Evolutionary conservation across 768 basidiomycete genomes (phyloP).

Genomic region (Suillus decipiens): DNA sequence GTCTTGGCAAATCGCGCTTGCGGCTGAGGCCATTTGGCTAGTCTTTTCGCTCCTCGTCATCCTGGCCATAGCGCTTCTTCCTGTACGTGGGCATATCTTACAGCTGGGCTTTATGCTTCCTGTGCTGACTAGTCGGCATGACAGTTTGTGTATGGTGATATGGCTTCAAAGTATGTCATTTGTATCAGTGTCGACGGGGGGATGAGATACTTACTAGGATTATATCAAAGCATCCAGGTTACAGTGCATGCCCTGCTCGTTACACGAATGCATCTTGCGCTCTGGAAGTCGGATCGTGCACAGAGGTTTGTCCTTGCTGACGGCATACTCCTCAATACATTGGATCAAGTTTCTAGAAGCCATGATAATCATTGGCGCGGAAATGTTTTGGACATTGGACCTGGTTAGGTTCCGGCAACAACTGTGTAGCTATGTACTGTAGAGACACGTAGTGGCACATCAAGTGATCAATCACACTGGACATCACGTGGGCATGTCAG

Average conservation of each 20-base stretch:
- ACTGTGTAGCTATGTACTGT: background rate
- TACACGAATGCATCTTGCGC: slow-evolving; percentile 8
- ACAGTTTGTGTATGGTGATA: slow-evolving; percentile 6
- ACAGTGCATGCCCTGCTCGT: slow-evolving; percentile 7
- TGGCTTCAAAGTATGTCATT: slow-evolving; percentile 7
- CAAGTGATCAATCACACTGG: background rate
- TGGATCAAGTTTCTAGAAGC: background rate
- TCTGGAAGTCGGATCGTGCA: slow-evolving; percentile 9
- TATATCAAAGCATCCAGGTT: slow-evolving; percentile 4
- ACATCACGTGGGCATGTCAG: background rate
- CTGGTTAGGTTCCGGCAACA: background rate
- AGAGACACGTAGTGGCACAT: background rate
- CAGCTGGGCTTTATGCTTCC: background rate
- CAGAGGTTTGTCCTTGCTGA: too few species aligned
- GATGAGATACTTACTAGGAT: background rate
- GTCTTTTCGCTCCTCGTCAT: slow-evolving; percentile 9
- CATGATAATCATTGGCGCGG: background rate
- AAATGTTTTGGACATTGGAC: background rate
- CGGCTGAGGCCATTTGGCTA: background rate
- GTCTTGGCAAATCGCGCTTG: background rate
- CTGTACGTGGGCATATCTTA: background rate
- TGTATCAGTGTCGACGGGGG: background rate
- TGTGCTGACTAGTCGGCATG: background rate
- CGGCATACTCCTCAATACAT: background rate
- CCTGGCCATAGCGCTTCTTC: background rate